A percentile compares a stretch with the other conserved stretches of the same genome.
Evolutionary conservation across 257 asterid genomes (phyloP).

Genomic region (Solanum appendiculatum): DNA sequence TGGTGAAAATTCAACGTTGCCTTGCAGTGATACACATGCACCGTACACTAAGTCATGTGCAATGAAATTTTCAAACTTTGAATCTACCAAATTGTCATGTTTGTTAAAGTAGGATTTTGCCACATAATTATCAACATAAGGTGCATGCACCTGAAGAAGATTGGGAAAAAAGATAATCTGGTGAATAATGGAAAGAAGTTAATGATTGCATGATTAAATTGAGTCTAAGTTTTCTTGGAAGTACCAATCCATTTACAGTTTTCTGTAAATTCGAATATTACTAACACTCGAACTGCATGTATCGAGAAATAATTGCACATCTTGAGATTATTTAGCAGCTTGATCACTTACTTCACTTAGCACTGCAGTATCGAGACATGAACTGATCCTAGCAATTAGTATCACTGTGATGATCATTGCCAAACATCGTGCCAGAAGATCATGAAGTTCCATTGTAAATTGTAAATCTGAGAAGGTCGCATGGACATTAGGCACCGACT

Average conservation of each 20-base stretch:
- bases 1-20: constrained; percentile 15
- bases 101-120: constrained; percentile 36
- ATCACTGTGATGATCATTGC: background rate
- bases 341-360: background rate
- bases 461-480: background rate
- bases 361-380: background rate
- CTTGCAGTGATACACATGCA: constrained; percentile 21
- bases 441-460: background rate
- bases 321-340: background rate
- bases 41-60: constrained; percentile 26
- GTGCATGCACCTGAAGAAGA: constrained; percentile 26
- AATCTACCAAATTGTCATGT: constrained; percentile 27
- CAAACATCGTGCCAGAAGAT: background rate
- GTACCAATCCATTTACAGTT: background rate
- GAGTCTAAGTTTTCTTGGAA: background rate
- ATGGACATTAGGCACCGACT: background rate
- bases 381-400: background rate
- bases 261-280: background rate
- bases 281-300: background rate
- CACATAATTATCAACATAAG: constrained; percentile 26
- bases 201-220: background rate
- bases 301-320: background rate
- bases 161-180: background rate
- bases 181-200: background rate
- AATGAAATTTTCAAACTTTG: constrained; percentile 31